Conservation (phyloP, 2,329 filamentous ascomycete species). For the Colletotrichum phormii region DNA sequence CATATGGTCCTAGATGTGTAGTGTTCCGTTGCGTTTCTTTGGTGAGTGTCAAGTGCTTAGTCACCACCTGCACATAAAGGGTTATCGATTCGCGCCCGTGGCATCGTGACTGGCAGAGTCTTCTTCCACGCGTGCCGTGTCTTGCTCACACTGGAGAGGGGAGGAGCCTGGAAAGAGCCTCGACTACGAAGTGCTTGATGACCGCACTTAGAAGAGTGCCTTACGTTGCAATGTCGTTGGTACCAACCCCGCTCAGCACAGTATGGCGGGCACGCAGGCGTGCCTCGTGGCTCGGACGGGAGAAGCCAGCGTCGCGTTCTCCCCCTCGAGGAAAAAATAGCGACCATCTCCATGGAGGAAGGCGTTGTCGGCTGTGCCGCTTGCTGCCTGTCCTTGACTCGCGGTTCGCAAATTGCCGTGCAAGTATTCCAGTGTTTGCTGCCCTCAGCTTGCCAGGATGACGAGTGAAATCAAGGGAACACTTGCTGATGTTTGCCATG, state of each 20-base stretch:
- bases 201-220: background rate
- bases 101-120: background rate
- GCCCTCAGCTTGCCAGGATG: background rate
- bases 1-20: background rate
- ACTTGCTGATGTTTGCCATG: constrained; percentile 4
- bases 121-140: constrained; percentile 22
- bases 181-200: constrained; percentile 1
- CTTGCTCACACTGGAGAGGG: background rate
- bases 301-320: background rate
- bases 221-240: constrained; percentile 12
- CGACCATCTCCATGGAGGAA: background rate
- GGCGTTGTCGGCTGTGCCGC: constrained; percentile 3
- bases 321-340: background rate
- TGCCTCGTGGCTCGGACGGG: background rate
- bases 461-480: background rate
- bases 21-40: background rate
- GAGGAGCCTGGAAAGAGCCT: background rate
- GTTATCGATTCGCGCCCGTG: background rate
- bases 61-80: background rate
- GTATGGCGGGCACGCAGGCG: background rate
- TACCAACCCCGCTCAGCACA: background rate
- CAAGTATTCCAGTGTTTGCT: background rate
- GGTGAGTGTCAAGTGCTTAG: background rate
- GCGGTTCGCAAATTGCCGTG: background rate
- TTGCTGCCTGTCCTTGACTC: background rate